phyloP scores from a whole-genome alignment of 352 stramenopile genomes.

The Phytophthora vignae region DNA sequence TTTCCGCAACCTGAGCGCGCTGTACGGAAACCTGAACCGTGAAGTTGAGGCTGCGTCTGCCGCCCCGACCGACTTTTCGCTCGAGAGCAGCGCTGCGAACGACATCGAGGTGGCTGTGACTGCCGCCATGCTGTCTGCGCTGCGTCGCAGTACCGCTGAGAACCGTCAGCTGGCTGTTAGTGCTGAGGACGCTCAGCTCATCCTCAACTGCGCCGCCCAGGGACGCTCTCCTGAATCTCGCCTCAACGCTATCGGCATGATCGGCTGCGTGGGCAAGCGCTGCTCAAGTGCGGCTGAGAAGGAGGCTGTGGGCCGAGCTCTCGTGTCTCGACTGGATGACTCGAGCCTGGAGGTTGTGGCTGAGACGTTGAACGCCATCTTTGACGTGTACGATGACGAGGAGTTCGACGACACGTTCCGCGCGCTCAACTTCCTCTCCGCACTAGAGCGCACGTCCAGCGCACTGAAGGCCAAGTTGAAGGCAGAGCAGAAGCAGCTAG shows the following conservation, averaged over 20 bases:
- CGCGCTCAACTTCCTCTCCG: constrained; percentile 63
- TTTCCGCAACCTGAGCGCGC: constrained; percentile 79
- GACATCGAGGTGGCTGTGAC: constrained; percentile 78
- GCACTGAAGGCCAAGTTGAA: constrained; percentile 80
- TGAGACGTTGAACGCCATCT: constrained; percentile 88
- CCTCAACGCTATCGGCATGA: constrained; percentile 79
- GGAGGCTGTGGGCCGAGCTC: constrained; percentile 71
- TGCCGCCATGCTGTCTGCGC: constrained; percentile 73
- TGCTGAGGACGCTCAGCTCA: constrained; percentile 70
- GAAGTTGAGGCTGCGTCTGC: constrained; percentile 35
- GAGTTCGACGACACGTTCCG: constrained; percentile 82
- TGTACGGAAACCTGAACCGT: constrained; percentile 73
- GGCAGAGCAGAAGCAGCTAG: constrained; percentile 78
- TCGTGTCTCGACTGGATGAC: constrained; percentile 69
- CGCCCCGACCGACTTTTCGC: constrained; percentile 41
- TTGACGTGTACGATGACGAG: constrained; percentile 88
- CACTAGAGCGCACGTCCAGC: constrained; percentile 67
- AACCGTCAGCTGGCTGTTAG: constrained; percentile 63
- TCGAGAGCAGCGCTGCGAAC: constrained; percentile 53
- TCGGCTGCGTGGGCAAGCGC: constrained; percentile 81
- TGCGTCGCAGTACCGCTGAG: constrained; percentile 66
- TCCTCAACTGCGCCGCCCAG: constrained; percentile 71
- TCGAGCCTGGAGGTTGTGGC: constrained; percentile 81
- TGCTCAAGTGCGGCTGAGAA: constrained; percentile 71
- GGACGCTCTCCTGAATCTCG: constrained; percentile 72